Evolutionary conservation across 1,284 basidiomycete species (phyloP), one percentile per base, ranked within the genome.

Genomic region (Wolfiporia cocos): DNA sequence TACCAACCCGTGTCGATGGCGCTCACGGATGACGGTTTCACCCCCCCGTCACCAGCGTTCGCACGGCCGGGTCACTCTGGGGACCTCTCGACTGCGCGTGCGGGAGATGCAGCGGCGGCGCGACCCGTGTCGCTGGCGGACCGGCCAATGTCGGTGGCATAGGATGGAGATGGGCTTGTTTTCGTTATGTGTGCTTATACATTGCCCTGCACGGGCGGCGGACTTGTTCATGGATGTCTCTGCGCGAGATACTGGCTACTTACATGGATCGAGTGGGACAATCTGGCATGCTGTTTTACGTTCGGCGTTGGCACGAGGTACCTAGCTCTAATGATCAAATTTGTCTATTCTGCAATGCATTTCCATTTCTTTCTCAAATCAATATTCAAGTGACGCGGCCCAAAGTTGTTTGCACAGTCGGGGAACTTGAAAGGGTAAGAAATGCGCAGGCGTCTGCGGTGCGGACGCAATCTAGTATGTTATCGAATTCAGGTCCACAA

Each of bases 1-100:
- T 85, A 86, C 56, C 68, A 84, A 53, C 81, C 81, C 5, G 81
- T 86, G 31, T 86, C 83, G 26, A 80, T 85, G 80, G 83, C 83
- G 21, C 58, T 86, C 48, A 80, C 78, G 18, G 84, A 86, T 41
- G 82, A 85, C 54, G 81, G 81, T 3, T 82, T 84, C 54, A 69
- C 74, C 7, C 78, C 78, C 18, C 78, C 80, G 17, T 73, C 76
- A 0, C 81, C 84, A 10, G 70, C 74, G 22, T 86, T 83, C 65
- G 51, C 53, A 20, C 57, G 55, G 46, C 68, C 73, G 50, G 67
- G 66, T 42, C 59, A 65, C 48, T 66, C 71, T 41, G 62, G 58
- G 18, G 60, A 58, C 41, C 36, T 40, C 22, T 20, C 46, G 11
- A 46, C 52, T 10, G 38, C 21, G 5, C 15, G 17, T 22, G 17